These are phyloP conservation scores for Aspergillus hancockii DNA, from an alignment of 495 filamentous ascomycete genomes.

Conservation along the genomic window DNA sequence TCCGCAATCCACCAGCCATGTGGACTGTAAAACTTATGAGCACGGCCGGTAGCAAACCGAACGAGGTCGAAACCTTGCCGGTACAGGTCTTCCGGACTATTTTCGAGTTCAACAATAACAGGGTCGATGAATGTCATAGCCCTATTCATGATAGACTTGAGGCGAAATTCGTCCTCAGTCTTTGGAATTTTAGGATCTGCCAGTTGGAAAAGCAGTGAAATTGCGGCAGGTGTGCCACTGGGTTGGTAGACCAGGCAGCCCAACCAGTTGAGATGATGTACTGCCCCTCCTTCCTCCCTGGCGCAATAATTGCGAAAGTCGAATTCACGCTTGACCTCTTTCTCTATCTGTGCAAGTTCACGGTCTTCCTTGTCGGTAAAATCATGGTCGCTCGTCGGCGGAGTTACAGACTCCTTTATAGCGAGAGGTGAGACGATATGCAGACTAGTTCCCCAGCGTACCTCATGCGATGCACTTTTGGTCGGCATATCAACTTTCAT, in stretches of 20 bases:
- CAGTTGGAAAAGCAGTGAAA: slow-evolving; percentile 34
- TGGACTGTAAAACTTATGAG: slow-evolving; percentile 28
- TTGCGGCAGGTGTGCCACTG: slow-evolving; percentile 29
- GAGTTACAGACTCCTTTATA: not conserved
- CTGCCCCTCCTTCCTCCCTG: not conserved
- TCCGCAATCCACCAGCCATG: slow-evolving; percentile 30
- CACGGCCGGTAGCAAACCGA: slow-evolving; percentile 16
- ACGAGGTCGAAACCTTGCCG: slow-evolving; percentile 19
- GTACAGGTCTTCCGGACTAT: not conserved
- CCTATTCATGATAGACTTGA: slow-evolving; percentile 15
- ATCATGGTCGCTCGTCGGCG: not conserved
- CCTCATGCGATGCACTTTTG: not conserved
- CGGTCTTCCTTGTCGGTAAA: not conserved
- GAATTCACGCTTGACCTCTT: not conserved
- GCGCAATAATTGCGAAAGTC: not conserved
- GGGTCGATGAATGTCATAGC: slow-evolving; percentile 30
- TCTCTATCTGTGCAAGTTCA: not conserved
- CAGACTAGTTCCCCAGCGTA: not conserved
- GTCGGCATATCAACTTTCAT: not conserved
- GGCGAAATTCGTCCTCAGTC: slow-evolving; percentile 8
- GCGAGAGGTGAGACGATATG: not conserved
- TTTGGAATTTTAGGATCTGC: slow-evolving; percentile 19
- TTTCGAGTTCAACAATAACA: slow-evolving; percentile 20
- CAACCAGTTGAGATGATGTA: slow-evolving; percentile 43
- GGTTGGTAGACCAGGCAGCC: slow-evolving; percentile 16